phyloP scores from a whole-genome alignment of 2,329 filamentous ascomycete genomes.

The Cercospora berteroae region DNA sequence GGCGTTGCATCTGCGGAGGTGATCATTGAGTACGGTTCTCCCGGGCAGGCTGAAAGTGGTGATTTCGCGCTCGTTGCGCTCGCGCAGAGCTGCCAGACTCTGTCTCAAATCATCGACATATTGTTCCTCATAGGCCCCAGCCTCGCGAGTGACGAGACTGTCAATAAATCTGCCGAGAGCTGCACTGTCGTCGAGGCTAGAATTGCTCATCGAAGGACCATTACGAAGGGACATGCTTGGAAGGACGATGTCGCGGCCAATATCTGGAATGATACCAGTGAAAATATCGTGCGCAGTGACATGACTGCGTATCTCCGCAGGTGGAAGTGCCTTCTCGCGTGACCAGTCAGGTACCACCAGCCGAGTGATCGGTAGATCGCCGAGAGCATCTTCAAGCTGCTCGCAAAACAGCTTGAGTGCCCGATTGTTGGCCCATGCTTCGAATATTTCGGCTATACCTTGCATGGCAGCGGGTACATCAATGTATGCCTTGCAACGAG shows the following conservation, averaged over 20 bases:
- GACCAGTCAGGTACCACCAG: not conserved
- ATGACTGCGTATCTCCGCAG: not conserved
- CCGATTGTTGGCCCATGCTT: not conserved
- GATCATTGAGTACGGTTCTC: not conserved
- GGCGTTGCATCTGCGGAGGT: not conserved
- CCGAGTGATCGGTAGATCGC: not conserved
- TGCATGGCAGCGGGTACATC: not conserved
- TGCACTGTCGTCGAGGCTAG: not conserved
- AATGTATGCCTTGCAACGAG: constrained; percentile 3
- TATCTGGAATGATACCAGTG: not conserved
- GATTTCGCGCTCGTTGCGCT: not conserved
- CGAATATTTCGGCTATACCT: not conserved
- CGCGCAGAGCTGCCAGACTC: constrained; percentile 4
- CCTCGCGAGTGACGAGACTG: not conserved
- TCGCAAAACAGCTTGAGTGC: not conserved
- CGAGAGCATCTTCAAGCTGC: not conserved
- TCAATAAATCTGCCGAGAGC: not conserved
- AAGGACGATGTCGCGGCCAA: not conserved
- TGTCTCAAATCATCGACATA: constrained; percentile 10
- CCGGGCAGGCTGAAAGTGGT: not conserved
- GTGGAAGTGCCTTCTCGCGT: not conserved
- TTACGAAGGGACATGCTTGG: not conserved
- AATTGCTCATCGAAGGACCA: not conserved
- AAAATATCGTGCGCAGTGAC: constrained; percentile 7
- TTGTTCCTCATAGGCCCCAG: constrained; percentile 1